Base-by-base conservation (phyloP, 306 rosid species). In the Dalbergia cultrata region DNA sequence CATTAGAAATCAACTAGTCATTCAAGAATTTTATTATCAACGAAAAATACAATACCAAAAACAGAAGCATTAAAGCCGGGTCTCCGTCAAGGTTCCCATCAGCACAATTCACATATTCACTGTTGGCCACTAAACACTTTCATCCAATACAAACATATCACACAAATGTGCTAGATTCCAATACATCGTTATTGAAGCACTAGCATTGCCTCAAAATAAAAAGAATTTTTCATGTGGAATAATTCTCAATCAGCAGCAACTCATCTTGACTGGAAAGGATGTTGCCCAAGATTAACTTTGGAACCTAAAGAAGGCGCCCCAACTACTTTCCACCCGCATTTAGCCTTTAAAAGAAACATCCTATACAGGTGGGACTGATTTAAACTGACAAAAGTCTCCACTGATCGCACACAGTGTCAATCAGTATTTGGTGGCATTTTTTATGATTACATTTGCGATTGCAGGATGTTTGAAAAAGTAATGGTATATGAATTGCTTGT, bases 41-140 rank as follows among this genome's bases (percentile, higher is more conserved):
- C 81, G 49, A 49, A 31, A 76, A 86, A 80, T 67, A 54, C 64
- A 59, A 44, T 68, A 84, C 75, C 80, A 77, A 74, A 76, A 73
- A 37, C 44, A 77, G 84, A 83, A 77, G 86, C 88, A 89, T 57
- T 79, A 75, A 82, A 79, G 83, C 72, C 37, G 52, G 71, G 91
- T 92, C 93, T 57, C 82, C 57, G 71, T 93, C 91, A 85, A 81
- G 87, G 87, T 86, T 90, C 84, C 83, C 72, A 85, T 83, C 89
- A 74, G 87, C 85, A 89, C 79, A 90, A 80, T 74, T 86, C 89
- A 88, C 77, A 79, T 75, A 80, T 79, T 78, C 89, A 93, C 70
- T 85, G 93, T 79, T 89, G 88, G 88, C 90, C 93, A 89, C 92
- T 75, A 84, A 86, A 87, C 87, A 82, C 86, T 79, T 85, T 81